These are phyloP conservation scores for Hordeum vulgare DNA, from an alignment of 176 grass and related monocot species.

Conservation along the genomic window DNA sequence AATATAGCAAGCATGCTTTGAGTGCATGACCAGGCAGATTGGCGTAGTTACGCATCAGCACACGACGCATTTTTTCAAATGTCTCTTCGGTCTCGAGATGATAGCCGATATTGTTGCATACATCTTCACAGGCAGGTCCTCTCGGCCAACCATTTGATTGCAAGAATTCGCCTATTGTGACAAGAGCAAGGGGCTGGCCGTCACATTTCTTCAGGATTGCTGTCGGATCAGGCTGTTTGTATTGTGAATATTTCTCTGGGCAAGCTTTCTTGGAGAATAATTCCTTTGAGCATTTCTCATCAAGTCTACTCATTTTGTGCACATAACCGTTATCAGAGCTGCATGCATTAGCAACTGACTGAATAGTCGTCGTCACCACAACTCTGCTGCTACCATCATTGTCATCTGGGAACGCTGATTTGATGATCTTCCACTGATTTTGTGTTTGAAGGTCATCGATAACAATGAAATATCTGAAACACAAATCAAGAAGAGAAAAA, in stretches of 20 bases:
- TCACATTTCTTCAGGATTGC: not conserved
- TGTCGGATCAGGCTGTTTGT: not conserved
- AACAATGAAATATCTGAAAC: conserved; percentile 1
- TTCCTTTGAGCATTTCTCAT: not conserved
- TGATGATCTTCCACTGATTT: not conserved
- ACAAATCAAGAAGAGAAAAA: not conserved
- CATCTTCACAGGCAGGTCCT: not conserved
- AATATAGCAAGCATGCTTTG: conserved; percentile 5
- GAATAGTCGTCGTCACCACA: not conserved
- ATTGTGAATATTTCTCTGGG: not conserved
- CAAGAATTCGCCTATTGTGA: not conserved
- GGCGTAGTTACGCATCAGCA: not conserved
- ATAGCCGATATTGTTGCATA: not conserved
- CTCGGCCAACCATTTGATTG: not conserved
- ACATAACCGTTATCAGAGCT: not conserved
- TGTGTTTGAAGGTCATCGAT: not conserved
- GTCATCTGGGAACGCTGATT: not conserved
- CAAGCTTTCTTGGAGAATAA: not conserved
- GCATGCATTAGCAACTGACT: not conserved
- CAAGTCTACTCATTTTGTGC: not conserved
- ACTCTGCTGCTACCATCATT: not conserved
- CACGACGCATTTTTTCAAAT: not conserved
- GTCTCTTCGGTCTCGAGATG: not conserved
- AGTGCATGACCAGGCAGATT: not conserved
- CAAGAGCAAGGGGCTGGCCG: not conserved